Evolutionary conservation across 2,329 filamentous ascomycete genomes (phyloP).

Genomic region (Fusarium denticulatum): DNA sequence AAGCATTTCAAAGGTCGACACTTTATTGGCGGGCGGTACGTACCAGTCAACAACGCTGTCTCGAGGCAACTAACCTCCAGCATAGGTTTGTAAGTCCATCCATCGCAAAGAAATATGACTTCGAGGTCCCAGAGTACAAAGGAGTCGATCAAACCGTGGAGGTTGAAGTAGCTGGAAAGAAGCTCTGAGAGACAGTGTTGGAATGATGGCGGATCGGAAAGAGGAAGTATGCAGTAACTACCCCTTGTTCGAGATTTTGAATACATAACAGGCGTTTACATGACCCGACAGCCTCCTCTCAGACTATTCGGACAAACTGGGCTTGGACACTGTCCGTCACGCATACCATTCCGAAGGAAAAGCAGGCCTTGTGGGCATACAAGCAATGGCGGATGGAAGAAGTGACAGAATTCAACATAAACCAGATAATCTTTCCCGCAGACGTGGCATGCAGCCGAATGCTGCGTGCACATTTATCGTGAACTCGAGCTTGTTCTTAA

Average conservation of each 20-base stretch:
- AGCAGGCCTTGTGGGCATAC: conserved; percentile 58
- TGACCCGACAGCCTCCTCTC: conserved; percentile 64
- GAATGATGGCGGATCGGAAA: conserved; percentile 3
- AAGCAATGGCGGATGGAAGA: conserved; percentile 60
- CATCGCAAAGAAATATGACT: conserved; percentile 85
- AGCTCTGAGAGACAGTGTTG: conserved; percentile 55
- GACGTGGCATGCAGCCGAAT: conserved; percentile 66
- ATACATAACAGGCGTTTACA: conserved; percentile 50
- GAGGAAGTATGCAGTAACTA: conserved; percentile 1
- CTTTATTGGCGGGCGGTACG: conserved; percentile 86
- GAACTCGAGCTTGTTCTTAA: conserved; percentile 40
- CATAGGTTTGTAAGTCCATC: conserved; percentile 79
- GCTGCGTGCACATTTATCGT: conserved; percentile 69
- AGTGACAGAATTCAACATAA: conserved; percentile 66
- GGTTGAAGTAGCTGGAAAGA: conserved; percentile 62
- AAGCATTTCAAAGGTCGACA: conserved; percentile 87
- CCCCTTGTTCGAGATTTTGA: conserved; percentile 11
- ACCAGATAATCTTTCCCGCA: conserved; percentile 69
- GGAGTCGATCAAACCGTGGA: conserved; percentile 93
- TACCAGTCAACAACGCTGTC: conserved; percentile 29
- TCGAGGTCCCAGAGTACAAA: conserved; percentile 84
- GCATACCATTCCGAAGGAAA: conserved; percentile 57
- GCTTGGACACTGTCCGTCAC: conserved; percentile 66
- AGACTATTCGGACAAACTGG: conserved; percentile 68
- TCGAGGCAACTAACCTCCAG: conserved; percentile 23